Conservation (phyloP, 2,329 filamentous ascomycete genomes). For the Clonostachys sp. region DNA sequence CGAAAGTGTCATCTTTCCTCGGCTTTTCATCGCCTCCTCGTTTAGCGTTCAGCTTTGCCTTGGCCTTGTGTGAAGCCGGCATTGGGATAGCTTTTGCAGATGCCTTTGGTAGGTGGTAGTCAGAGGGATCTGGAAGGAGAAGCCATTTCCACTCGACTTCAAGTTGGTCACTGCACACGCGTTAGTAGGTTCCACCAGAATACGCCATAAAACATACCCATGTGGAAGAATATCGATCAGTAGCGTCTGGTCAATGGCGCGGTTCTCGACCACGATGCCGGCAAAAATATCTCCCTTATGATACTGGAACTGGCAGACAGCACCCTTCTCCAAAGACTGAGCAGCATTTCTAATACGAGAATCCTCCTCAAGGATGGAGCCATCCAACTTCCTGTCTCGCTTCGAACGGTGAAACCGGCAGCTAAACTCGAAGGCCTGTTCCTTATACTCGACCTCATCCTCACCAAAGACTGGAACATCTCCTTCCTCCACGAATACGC, state of each 20-base stretch:
- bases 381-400: slow-evolving; percentile 71
- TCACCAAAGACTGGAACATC: slow-evolving; percentile 83
- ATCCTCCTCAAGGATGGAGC: slow-evolving; percentile 65
- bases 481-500: slow-evolving; percentile 85
- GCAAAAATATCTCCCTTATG: slow-evolving; percentile 85
- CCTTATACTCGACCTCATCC: slow-evolving; percentile 87
- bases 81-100: slow-evolving; percentile 69
- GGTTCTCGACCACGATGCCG: slow-evolving; percentile 81
- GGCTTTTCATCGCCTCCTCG: slow-evolving; percentile 57
- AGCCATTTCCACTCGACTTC: slow-evolving; percentile 86
- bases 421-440: slow-evolving; percentile 87
- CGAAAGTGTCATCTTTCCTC: slow-evolving; percentile 61
- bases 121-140: slow-evolving; percentile 64
- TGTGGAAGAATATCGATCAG: slow-evolving; percentile 81
- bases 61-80: slow-evolving; percentile 57
- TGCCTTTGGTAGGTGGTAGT: slow-evolving; percentile 70
- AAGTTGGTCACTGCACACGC: slow-evolving; percentile 56
- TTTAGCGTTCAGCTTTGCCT: slow-evolving; percentile 65
- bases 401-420: slow-evolving; percentile 93
- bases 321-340: slow-evolving; percentile 61
- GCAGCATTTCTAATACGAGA: slow-evolving; percentile 65
- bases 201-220: slow-evolving; percentile 52
- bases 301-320: slow-evolving; percentile 84
- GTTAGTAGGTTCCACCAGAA: slow-evolving; percentile 27
- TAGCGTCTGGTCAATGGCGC: slow-evolving; percentile 67